Evolutionary conservation across 2,329 filamentous ascomycete genomes (phyloP).

Genomic region (Aspergillus arachidicola): DNA sequence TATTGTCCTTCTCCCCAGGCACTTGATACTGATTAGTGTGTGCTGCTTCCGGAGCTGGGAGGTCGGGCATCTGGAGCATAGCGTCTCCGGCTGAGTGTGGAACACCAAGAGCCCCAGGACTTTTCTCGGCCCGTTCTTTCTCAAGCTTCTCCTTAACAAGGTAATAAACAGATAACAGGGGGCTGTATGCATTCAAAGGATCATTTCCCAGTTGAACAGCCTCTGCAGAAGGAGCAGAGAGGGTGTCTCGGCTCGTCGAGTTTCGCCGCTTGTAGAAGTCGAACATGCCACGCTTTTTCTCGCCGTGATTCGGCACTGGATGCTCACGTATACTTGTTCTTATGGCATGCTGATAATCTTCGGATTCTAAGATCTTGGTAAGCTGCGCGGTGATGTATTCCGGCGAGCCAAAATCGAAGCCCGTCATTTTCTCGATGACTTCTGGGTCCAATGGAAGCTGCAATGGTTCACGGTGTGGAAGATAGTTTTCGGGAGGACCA

Average conservation of each 20-base stretch:
- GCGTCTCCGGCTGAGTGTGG: slow-evolving; percentile 60
- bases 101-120: slow-evolving; percentile 61
- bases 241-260: slow-evolving; percentile 85
- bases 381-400: slow-evolving; percentile 82
- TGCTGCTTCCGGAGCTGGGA: slow-evolving; percentile 79
- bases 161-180: slow-evolving; percentile 91
- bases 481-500: slow-evolving; percentile 82
- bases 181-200: slow-evolving; percentile 89
- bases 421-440: slow-evolving; percentile 91
- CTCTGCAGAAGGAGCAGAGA: slow-evolving; percentile 81
- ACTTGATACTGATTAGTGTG: slow-evolving; percentile 93
- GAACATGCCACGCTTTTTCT: slow-evolving; percentile 88
- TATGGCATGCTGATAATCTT: slow-evolving; percentile 89
- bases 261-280: slow-evolving; percentile 97
- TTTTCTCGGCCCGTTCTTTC: slow-evolving; percentile 65
- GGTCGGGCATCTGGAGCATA: slow-evolving; percentile 68
- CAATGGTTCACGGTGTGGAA: slow-evolving; percentile 83
- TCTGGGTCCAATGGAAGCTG: slow-evolving; percentile 79
- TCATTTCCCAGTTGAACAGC: slow-evolving; percentile 80
- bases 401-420: slow-evolving; percentile 91
- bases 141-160: slow-evolving; percentile 94
- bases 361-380: slow-evolving; percentile 83
- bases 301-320: slow-evolving; percentile 60
- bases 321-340: slow-evolving; percentile 70
- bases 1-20: slow-evolving; percentile 83